Evolutionary conservation across 768 basidiomycete genomes (phyloP).

Genomic region (Podaxis sp.): DNA sequence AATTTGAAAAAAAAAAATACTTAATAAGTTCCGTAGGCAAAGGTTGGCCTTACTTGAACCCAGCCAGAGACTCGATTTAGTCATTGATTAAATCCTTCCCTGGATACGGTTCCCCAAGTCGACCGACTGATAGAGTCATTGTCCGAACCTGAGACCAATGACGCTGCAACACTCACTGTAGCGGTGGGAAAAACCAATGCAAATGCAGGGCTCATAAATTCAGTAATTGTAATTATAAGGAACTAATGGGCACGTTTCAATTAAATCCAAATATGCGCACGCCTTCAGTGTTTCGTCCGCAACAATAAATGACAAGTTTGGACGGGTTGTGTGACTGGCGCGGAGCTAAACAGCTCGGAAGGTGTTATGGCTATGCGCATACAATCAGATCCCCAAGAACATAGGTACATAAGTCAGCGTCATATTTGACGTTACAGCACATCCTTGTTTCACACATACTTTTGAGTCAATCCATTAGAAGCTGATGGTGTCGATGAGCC

Average conservation of each 20-base stretch:
- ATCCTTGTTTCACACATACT: background rate
- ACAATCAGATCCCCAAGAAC: background rate
- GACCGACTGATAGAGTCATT: background rate
- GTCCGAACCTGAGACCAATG: background rate
- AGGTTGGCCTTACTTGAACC: too few relatives aligned
- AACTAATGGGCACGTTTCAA: background rate
- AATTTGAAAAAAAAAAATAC: too few relatives aligned
- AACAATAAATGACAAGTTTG: background rate
- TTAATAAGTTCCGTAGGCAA: too few relatives aligned
- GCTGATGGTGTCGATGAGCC: background rate
- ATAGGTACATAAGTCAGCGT: background rate
- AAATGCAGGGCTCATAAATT: background rate
- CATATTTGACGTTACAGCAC: background rate
- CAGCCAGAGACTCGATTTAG: too few relatives aligned
- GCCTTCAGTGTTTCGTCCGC: too few relatives aligned
- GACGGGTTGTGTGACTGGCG: background rate
- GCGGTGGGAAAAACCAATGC: background rate
- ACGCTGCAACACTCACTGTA: background rate
- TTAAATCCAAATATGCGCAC: background rate
- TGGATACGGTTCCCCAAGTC: background rate
- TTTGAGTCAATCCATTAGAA: background rate
- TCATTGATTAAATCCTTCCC: too few relatives aligned
- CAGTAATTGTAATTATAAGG: background rate
- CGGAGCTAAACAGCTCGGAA: background rate
- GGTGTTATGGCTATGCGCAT: background rate